phyloP scores from a whole-genome alignment of 176 grass and related monocot genomes.

The Rhipidocladum racemiflorum region DNA sequence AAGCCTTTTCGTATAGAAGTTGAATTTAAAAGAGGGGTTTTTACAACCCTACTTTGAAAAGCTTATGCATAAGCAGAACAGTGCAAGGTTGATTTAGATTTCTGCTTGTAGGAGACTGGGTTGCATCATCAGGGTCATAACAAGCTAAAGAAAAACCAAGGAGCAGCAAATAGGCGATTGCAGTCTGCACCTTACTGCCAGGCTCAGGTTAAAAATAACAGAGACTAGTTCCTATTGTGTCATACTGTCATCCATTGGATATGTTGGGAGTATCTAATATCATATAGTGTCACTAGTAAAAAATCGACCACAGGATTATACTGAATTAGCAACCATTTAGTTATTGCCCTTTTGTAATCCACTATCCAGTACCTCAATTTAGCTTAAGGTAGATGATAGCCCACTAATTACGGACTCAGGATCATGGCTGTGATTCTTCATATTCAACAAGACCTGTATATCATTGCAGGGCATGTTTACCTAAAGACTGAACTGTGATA shows the following conservation, averaged over 20 bases:
- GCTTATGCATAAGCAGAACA: background rate
- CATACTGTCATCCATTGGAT: background rate
- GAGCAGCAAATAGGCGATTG: background rate
- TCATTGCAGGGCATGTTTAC: background rate
- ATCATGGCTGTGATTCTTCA: background rate
- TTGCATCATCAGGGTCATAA: background rate
- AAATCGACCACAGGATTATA: background rate
- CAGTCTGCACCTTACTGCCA: background rate
- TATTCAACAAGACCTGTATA: background rate
- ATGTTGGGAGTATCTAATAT: background rate
- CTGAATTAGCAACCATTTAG: background rate
- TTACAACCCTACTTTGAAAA: background rate
- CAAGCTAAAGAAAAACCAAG: background rate
- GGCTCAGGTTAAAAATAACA: background rate
- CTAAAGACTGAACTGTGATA: background rate
- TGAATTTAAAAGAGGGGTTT: background rate
- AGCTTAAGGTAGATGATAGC: conserved; percentile 3
- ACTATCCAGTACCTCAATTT: background rate
- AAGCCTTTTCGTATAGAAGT: background rate
- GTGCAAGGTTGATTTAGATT: conserved; percentile 3
- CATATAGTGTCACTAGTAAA: background rate
- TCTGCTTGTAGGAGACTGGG: background rate
- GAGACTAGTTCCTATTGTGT: background rate
- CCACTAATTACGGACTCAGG: background rate
- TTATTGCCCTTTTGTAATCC: background rate